Evolutionary conservation across 768 basidiomycete genomes (phyloP), one percentile per base, ranked within the genome.

Genomic region (Tricholoma flavovirens): DNA sequence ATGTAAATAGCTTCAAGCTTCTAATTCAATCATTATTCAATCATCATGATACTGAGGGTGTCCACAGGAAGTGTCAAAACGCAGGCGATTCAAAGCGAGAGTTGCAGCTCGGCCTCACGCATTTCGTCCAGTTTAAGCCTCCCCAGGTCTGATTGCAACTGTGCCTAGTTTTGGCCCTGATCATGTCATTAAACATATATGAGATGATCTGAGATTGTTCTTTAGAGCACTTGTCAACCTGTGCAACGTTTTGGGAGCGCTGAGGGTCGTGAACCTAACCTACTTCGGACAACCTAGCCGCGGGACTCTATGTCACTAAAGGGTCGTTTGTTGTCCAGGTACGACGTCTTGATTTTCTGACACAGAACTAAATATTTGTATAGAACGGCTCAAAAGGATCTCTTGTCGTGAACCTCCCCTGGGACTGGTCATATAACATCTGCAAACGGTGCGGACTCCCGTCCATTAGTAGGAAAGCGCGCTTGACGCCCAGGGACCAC

Each of bases 391-490:
- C 57, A 54, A 62, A 60, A 56, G 24, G 26, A 56, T 56, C 52
- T 56, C 54, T 59, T 60, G 63, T 60, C 52, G 48, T 30, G 15
- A 48, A 30, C 32, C 52, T 56, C 60, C 59, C 59, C 59, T 62
- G 61, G 26, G 26, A 49, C 29, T 30, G 57, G 54, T 46, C 59
- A 22, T 59, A 61, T 62, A 63, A 66, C 61, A 63, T 55, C 59
- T 62, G 66, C 66, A 62, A 66, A 62, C 46, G 65, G 54, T 60
- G 58, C 65, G 71, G 73, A 64, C 65, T 53, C 32, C 63, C 48
- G 40, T 60, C 54, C 56, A 54, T 61, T 61, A 52, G 42, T 61
- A 52, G 42, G 54, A 58, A 62, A 63, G 64, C 57, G 57, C 59
- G 64, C n/a, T n/a, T 66, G 66, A 61, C 62, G 49, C 49, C 53